phyloP scores from a whole-genome alignment of 352 stramenopile species.

The Globisporangium orthogonon region DNA sequence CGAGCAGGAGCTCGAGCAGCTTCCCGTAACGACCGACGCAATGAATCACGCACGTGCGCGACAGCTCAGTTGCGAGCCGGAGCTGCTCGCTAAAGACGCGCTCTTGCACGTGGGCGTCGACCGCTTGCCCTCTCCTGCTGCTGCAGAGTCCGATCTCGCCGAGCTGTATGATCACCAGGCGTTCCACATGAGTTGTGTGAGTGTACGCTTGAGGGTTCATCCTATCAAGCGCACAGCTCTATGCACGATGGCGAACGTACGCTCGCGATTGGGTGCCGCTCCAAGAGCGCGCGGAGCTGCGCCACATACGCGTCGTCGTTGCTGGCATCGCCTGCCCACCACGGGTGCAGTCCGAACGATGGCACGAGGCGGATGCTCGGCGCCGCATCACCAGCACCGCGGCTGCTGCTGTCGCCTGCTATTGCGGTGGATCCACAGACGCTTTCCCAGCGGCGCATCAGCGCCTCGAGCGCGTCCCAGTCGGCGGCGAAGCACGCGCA shows the following conservation, averaged over 20 bases:
- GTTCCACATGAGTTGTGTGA: not conserved
- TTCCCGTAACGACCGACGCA: slow-evolving; percentile 71
- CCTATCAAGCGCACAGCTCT: not conserved
- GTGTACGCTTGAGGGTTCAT: not conserved
- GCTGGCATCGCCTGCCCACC: slow-evolving; percentile 38
- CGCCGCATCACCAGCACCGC: not conserved
- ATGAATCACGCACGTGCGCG: slow-evolving; percentile 57
- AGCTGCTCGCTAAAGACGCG: slow-evolving; percentile 46
- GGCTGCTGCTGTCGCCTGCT: not conserved
- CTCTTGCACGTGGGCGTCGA: slow-evolving; percentile 40
- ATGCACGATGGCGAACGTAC: slow-evolving; percentile 18
- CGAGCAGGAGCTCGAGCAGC: slow-evolving; percentile 48
- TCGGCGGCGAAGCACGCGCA: slow-evolving; percentile 63
- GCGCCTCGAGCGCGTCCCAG: slow-evolving; percentile 44
- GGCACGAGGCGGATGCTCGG: slow-evolving; percentile 27
- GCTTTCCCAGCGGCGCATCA: slow-evolving; percentile 14
- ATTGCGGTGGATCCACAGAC: not conserved
- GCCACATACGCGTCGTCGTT: slow-evolving; percentile 22
- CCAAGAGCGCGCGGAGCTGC: slow-evolving; percentile 26
- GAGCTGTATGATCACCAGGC: slow-evolving; percentile 22
- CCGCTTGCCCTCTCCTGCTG: slow-evolving; percentile 36
- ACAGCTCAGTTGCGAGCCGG: slow-evolving; percentile 35
- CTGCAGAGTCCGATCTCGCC: slow-evolving; percentile 82
- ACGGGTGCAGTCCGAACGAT: slow-evolving; percentile 72
- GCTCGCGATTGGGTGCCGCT: slow-evolving; percentile 30